Evolutionary conservation across 2,329 filamentous ascomycete genomes (phyloP).

Genomic region (Apiospora aurea): DNA sequence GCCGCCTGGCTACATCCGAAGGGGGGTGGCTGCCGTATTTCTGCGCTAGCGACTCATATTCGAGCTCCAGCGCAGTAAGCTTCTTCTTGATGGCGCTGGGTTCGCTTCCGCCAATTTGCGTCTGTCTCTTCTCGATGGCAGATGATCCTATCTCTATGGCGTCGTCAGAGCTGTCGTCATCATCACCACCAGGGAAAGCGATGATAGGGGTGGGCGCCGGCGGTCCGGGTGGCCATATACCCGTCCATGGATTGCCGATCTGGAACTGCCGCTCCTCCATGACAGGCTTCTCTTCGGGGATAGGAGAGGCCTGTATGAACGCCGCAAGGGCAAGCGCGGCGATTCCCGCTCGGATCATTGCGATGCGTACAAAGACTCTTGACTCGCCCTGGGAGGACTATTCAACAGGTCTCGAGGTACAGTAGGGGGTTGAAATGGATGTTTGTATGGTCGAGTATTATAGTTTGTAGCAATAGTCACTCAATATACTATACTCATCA

Average conservation of each 20-base stretch:
- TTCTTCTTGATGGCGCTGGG: constrained; percentile 35
- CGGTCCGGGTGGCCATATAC: constrained; percentile 25
- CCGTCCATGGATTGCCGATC: constrained; percentile 34
- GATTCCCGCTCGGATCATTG: constrained; percentile 36
- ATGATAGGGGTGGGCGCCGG: constrained; percentile 26
- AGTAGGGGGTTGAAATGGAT: not conserved
- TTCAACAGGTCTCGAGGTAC: no score
- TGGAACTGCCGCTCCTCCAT: constrained; percentile 34
- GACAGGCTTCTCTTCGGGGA: constrained; percentile 36
- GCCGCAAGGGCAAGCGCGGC: constrained; percentile 40
- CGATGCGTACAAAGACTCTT: not conserved
- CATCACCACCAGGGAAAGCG: constrained; percentile 15
- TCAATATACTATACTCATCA: no score
- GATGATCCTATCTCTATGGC: constrained; percentile 11
- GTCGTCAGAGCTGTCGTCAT: not conserved
- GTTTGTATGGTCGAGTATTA: not conserved
- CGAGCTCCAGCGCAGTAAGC: constrained; percentile 38
- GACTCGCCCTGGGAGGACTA: not conserved
- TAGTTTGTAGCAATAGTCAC: not conserved
- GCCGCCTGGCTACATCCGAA: constrained; percentile 32
- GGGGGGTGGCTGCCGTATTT: constrained; percentile 35
- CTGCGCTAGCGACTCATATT: constrained; percentile 39
- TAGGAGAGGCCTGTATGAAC: constrained; percentile 37
- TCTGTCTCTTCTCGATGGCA: constrained; percentile 24
- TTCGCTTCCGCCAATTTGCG: constrained; percentile 29